phyloP scores from a whole-genome alignment of 164 flowering plant genomes.

The Macadamia integrifolia region DNA sequence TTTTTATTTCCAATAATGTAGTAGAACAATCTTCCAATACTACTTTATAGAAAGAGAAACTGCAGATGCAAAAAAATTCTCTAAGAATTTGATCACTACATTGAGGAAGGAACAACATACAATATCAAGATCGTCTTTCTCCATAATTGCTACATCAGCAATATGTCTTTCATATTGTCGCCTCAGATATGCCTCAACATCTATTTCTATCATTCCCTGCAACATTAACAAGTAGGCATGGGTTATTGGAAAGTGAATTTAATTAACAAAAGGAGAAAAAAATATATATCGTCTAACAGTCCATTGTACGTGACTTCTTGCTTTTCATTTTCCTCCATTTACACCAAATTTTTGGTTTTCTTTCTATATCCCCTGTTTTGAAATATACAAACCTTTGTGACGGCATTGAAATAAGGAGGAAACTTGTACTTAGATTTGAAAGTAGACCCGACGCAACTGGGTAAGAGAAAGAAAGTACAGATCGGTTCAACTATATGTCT shows the following conservation, averaged over 20 bases:
- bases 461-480: neutral
- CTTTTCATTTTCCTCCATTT: too few relatives aligned
- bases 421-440: conserved; percentile 74
- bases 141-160: conserved; percentile 62
- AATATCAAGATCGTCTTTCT: conserved; percentile 85
- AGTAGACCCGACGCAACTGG: conserved; percentile 32
- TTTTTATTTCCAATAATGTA: too few relatives aligned
- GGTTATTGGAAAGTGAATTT: neutral
- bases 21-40: too few relatives aligned
- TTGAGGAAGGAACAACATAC: conserved; percentile 22
- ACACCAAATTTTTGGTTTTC: too few relatives aligned
- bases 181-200: conserved; percentile 78
- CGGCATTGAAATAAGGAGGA: conserved; percentile 67
- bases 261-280: too few relatives aligned
- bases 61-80: too few relatives aligned
- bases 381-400: conserved; percentile 33
- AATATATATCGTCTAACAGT: too few relatives aligned
- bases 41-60: too few relatives aligned
- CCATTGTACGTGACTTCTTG: too few relatives aligned
- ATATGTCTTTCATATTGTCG: conserved; percentile 76
- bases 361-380: too few relatives aligned
- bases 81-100: too few relatives aligned
- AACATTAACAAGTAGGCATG: neutral
- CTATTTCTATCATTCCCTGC: conserved; percentile 73
- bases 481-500: too few relatives aligned